phyloP scores from a whole-genome alignment of 805 yeast genomes.

The Pichia kluyveri region DNA sequence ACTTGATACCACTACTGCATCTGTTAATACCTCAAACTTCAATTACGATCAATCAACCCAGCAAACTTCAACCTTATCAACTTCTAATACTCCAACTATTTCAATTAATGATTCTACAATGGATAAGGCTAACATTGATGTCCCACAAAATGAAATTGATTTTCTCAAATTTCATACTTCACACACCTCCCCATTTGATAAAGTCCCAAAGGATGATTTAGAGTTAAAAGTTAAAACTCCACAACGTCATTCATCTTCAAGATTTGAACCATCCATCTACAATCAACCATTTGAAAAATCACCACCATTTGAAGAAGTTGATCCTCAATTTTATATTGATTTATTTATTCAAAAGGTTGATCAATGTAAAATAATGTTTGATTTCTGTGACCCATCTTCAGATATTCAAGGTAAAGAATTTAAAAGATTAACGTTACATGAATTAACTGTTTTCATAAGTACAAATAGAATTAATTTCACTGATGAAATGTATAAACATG shows the following conservation, averaged over 20 bases:
- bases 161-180: constrained; percentile 23
- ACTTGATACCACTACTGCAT: not conserved
- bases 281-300: constrained; percentile 60
- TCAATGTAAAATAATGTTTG: constrained; percentile 91
- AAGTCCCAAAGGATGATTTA: constrained; percentile 52
- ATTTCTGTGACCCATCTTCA: constrained; percentile 85
- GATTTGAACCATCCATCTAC: constrained; percentile 72
- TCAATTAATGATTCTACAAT: not conserved
- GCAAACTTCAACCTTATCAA: not conserved
- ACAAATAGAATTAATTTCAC: constrained; percentile 78
- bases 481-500: constrained; percentile 83
- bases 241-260: constrained; percentile 83
- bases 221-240: constrained; percentile 69
- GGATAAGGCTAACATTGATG: constrained; percentile 1
- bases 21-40: not conserved
- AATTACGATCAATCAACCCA: not conserved
- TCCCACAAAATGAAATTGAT: constrained; percentile 16
- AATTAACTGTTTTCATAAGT: constrained; percentile 79
- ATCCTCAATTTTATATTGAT: constrained; percentile 65
- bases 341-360: constrained; percentile 82
- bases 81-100: not conserved
- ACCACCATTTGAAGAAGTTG: constrained; percentile 82
- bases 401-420: constrained; percentile 91
- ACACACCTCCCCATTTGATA: constrained; percentile 23
- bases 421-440: constrained; percentile 79